phyloP scores from a whole-genome alignment of 2,329 filamentous ascomycete species.

The Fusarium siculi region DNA sequence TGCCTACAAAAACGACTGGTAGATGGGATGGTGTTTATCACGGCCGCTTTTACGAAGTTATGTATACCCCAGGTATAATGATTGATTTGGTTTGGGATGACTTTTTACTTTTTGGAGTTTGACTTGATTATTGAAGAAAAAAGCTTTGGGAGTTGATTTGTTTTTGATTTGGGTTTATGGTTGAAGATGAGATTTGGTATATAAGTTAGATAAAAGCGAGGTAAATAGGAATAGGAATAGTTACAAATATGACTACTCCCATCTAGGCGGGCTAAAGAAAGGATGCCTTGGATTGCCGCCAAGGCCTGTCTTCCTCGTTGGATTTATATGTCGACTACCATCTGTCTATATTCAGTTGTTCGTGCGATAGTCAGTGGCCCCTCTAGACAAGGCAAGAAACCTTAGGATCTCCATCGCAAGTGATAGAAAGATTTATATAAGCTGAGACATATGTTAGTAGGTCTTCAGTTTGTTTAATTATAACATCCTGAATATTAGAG shows the following conservation, averaged over 20 bases:
- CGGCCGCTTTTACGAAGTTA: conserved; percentile 17
- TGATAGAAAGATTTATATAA: neutral
- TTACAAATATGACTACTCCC: neutral
- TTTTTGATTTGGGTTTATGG: neutral
- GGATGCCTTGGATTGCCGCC: neutral
- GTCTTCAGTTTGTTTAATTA: neutral
- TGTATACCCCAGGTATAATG: conserved; percentile 13
- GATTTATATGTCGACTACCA: neutral
- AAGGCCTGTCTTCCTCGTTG: neutral
- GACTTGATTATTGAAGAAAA: conserved; percentile 10
- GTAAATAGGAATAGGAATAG: conserved; percentile 19
- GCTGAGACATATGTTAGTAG: neutral
- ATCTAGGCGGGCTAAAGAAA: neutral
- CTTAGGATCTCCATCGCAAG: neutral
- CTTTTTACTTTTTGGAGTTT: neutral
- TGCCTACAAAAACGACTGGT: neutral
- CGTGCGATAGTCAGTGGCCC: neutral
- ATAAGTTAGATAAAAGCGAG: neutral
- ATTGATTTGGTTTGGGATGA: conserved; percentile 9
- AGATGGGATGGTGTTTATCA: conserved; percentile 7
- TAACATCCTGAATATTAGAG: neutral
- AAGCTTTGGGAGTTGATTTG: neutral
- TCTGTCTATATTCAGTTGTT: neutral
- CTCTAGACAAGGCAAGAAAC: neutral
- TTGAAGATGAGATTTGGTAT: neutral